Evolutionary conservation across 345 rosid species (phyloP).

Genomic region (Mangifera indica): DNA sequence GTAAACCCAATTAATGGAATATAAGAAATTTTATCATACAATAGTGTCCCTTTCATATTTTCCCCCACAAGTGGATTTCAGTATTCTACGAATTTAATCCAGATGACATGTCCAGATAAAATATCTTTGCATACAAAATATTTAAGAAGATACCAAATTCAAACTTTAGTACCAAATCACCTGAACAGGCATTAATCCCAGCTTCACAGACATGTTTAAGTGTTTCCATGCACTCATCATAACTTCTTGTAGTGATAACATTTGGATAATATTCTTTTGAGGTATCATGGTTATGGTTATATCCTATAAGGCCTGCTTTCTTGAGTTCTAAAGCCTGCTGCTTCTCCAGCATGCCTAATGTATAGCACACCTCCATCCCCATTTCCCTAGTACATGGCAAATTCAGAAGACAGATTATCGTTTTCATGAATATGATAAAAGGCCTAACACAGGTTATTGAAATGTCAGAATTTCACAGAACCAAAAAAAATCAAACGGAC

Average conservation of each 20-base stretch:
- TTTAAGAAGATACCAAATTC: background rate
- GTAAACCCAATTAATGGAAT: too few relatives aligned
- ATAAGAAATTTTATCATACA: too few relatives aligned
- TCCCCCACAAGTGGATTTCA: background rate
- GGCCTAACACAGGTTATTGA: background rate
- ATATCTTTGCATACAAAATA: background rate
- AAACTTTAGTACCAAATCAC: slow-evolving; percentile 34
- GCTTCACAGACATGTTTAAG: too few relatives aligned
- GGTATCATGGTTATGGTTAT: too few relatives aligned
- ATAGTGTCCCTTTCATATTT: background rate
- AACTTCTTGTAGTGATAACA: too few relatives aligned
- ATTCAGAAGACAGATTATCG: slow-evolving; percentile 7
- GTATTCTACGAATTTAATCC: background rate
- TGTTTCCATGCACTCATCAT: too few relatives aligned
- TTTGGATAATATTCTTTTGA: too few relatives aligned
- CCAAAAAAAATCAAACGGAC: background rate
- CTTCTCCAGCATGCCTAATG: too few relatives aligned
- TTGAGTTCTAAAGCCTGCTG: too few relatives aligned
- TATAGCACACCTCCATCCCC: too few relatives aligned
- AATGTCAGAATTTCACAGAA: background rate
- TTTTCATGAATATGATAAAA: slow-evolving; percentile 2
- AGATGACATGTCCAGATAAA: background rate
- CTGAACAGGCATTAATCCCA: slow-evolving; percentile 89
- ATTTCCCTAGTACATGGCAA: too few relatives aligned
- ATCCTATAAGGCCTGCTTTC: too few relatives aligned